Percentiles rank a stretch among this genome's conserved stretches.
Evolutionary conservation across 257 asterid species (phyloP).

Genomic region (Solanum lycopersicoides): DNA sequence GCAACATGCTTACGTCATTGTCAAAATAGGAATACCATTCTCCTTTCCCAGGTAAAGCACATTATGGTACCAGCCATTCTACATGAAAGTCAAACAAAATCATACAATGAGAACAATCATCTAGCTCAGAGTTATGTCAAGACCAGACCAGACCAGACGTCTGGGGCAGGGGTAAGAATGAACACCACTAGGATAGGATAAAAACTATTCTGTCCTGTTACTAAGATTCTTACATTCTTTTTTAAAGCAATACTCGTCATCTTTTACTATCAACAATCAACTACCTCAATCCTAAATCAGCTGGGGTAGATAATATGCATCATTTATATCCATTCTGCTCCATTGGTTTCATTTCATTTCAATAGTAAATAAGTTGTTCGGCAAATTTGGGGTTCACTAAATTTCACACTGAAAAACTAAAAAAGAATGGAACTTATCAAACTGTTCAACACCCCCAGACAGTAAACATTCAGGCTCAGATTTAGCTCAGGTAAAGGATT

Average conservation of each 20-base stretch:
- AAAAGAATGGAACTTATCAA: slow-evolving; percentile 69
- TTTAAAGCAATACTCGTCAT: background rate
- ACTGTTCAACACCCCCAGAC: slow-evolving; percentile 81
- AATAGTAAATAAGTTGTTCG: background rate
- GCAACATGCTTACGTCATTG: slow-evolving; percentile 68
- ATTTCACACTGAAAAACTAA: slow-evolving; percentile 63
- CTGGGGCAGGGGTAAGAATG: background rate
- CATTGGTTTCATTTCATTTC: background rate
- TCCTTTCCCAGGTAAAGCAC: slow-evolving; percentile 75
- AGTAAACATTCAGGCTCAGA: slow-evolving; percentile 83
- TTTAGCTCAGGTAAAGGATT: slow-evolving; percentile 47
- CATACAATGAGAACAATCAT: background rate
- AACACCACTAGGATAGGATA: background rate
- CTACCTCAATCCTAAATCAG: background rate
- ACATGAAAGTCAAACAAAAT: slow-evolving; percentile 9
- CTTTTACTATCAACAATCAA: background rate
- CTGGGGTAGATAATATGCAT: background rate
- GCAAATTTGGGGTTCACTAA: background rate
- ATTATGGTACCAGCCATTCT: slow-evolving; percentile 86
- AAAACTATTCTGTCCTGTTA: background rate
- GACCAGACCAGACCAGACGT: background rate
- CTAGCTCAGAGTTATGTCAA: background rate
- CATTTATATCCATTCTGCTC: background rate
- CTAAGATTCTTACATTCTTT: background rate
- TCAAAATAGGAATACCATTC: slow-evolving; percentile 57